Evolutionary conservation across 2,329 filamentous ascomycete genomes (phyloP).

Genomic region (Cercospora nicotianae): DNA sequence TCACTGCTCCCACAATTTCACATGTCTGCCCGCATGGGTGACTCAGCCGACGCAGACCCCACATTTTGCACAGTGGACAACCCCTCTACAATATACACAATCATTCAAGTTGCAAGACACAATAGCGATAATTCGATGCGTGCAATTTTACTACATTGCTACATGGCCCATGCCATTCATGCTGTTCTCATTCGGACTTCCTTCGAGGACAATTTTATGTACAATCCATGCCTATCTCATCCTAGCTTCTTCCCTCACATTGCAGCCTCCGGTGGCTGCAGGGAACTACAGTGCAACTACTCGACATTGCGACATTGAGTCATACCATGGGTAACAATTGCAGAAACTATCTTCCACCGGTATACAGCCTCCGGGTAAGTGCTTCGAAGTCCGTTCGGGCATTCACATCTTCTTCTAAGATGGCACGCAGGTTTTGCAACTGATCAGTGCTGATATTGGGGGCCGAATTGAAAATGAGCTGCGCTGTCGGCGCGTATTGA

Average conservation of each 20-base stretch:
- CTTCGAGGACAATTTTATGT: neutral
- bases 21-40: neutral
- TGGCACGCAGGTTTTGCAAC: conserved; percentile 69
- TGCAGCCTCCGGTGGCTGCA: neutral
- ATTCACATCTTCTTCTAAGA: conserved; percentile 65
- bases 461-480: conserved; percentile 38
- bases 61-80: neutral
- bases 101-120: neutral
- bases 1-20: neutral
- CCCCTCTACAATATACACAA: neutral
- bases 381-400: conserved; percentile 59
- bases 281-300: neutral
- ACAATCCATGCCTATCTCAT: neutral
- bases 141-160: neutral
- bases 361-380: conserved; percentile 31
- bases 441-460: conserved; percentile 52
- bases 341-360: neutral
- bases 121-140: neutral
- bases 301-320: neutral
- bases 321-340: neutral
- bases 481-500: conserved; percentile 45
- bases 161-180: neutral
- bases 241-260: neutral
- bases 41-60: neutral
- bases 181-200: neutral